Percentiles rank a stretch among this genome's conserved stretches.
Evolutionary conservation across 2,329 filamentous ascomycete genomes (phyloP).

Genomic region (Colletotrichum sp.): DNA sequence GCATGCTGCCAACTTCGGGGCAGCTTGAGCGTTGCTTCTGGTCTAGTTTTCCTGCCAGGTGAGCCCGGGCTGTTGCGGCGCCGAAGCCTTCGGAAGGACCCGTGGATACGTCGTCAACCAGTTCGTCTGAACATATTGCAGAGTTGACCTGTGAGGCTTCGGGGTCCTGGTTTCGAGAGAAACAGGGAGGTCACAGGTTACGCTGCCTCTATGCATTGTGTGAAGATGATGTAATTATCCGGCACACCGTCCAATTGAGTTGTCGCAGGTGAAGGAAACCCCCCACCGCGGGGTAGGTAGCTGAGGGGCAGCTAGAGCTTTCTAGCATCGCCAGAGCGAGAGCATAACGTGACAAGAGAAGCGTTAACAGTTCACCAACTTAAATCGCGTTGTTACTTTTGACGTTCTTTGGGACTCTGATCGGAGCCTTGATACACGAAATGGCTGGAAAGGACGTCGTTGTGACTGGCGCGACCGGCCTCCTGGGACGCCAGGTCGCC

Average conservation of each 20-base stretch:
- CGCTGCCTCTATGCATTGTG: background rate
- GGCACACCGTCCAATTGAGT: conserved; percentile 8
- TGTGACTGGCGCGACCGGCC: conserved; percentile 83
- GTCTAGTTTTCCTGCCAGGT: background rate
- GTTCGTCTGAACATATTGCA: background rate
- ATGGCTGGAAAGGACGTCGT: conserved; percentile 62
- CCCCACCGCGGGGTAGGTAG: conserved; percentile 20
- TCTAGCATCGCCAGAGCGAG: background rate
- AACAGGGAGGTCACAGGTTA: background rate
- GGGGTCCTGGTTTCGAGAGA: background rate
- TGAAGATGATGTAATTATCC: conserved; percentile 18
- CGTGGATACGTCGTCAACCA: background rate
- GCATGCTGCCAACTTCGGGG: background rate
- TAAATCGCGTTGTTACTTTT: background rate
- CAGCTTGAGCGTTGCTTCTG: background rate
- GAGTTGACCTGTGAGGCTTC: background rate
- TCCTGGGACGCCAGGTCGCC: conserved; percentile 81
- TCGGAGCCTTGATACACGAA: background rate
- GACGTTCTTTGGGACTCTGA: background rate
- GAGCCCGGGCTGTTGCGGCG: background rate
- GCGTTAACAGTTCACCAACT: background rate
- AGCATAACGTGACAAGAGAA: background rate
- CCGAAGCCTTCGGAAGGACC: background rate
- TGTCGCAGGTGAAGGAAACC: background rate
- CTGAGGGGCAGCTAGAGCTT: background rate